Evolutionary conservation across 164 flowering plant species (phyloP), one percentile per base, ranked within the genome.

Genomic region (Amborella trichopoda): DNA sequence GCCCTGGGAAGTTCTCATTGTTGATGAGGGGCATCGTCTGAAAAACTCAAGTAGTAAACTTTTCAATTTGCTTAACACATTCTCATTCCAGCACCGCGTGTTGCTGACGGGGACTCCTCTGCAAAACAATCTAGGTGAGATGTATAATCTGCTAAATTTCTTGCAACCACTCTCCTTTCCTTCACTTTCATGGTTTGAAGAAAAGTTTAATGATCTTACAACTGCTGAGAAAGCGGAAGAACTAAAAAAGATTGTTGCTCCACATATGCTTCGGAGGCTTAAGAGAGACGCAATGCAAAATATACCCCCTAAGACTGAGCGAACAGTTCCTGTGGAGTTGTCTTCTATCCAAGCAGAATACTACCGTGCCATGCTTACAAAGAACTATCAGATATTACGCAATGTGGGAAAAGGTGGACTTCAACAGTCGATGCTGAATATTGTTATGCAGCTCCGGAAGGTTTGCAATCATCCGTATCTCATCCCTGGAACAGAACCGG

Each of bases 391-490:
- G 67, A 48, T 93, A 25, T 61, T 93, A 32, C 71, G 99, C 23
- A 93, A 93, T 46, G 71, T 83, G 18, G 96, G 99, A 24, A 88
- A 85, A 64, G 99, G 99, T 44, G 90, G 77, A 52, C 71, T 89
- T 1, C 99, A 88, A 46, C 94, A 93, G 45, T 93, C 99, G 2
- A 88, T 93, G 99, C 77, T 88, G 6, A 93, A 93, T 55, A 85
- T 93, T 40, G 95, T 93, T 46, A 93, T 93, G 99, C 97, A 93
- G 72, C 70, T 93, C 27, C 71, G 99, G 45, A 93, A 93, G 61
- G 86, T 88, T 21, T 93, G 99, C 72, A 93, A 93, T 65, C 99
- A 93, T 65, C 99, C 99, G 5, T 93, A 93, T 64, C 91, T 93
- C 40, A 89, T 93, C 48, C 97, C 84, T 9, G 99, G 99, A 25